phyloP scores from a whole-genome alignment of 148 eudicot genomes.

The Cornus controversa region DNA sequence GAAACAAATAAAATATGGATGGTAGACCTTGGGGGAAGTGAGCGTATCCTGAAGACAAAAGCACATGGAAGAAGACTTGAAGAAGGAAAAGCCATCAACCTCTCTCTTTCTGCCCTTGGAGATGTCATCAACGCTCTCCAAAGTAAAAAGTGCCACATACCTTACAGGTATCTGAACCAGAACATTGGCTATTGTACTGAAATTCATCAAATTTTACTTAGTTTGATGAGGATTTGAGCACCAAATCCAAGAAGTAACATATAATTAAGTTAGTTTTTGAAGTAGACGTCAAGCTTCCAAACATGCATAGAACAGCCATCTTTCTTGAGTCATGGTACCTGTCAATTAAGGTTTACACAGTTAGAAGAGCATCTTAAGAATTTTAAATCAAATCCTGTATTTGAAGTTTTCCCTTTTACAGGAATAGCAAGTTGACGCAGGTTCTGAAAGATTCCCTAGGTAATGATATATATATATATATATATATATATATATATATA shows the following conservation, averaged over 20 bases:
- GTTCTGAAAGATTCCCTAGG: slow-evolving; percentile 32
- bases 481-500: background rate
- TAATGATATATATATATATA: slow-evolving; percentile 5
- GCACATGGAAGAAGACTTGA: slow-evolving; percentile 30
- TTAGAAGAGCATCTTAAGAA: background rate
- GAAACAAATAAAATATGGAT: slow-evolving; percentile 25
- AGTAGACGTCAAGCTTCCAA: background rate
- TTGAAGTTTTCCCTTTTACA: slow-evolving; percentile 8
- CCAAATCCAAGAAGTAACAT: background rate
- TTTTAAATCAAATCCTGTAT: background rate
- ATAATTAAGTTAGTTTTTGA: background rate
- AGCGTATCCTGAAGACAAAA: slow-evolving; percentile 27
- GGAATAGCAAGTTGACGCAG: slow-evolving; percentile 35
- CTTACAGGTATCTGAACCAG: slow-evolving; percentile 18
- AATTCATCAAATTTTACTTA: background rate
- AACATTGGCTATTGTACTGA: background rate
- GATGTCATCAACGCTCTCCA: slow-evolving; percentile 32
- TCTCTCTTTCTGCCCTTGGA: slow-evolving; percentile 32
- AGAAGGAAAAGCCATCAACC: slow-evolving; percentile 31
- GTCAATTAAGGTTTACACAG: background rate
- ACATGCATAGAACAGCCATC: background rate
- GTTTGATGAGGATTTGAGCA: background rate
- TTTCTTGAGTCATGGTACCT: background rate
- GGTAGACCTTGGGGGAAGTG: slow-evolving; percentile 31
- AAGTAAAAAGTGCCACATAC: slow-evolving; percentile 25